A percentile compares a stretch with the other conserved stretches of the same genome.
Evolutionary conservation across 495 filamentous ascomycete species (phyloP).

Genomic region (Penicillium paxilli): DNA sequence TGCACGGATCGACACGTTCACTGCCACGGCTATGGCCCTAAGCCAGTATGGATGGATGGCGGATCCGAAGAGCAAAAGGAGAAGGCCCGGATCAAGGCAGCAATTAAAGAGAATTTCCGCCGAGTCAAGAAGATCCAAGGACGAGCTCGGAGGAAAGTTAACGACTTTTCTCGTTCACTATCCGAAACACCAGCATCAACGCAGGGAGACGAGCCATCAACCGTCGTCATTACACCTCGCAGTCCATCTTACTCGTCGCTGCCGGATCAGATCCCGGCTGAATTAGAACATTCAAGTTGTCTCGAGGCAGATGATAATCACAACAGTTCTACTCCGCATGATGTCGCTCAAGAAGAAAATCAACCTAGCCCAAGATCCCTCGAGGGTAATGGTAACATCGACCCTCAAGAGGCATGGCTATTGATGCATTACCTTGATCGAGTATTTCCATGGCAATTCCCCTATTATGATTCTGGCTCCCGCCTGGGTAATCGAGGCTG

Average conservation of each 20-base stretch:
- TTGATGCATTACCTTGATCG: constrained; percentile 20
- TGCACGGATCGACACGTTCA: constrained; percentile 10
- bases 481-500: constrained; percentile 5
- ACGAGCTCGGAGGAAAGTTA: constrained; percentile 2
- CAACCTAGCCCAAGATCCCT: neutral
- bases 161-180: neutral
- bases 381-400: neutral
- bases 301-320: neutral
- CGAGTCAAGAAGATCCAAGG: constrained; percentile 3
- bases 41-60: constrained; percentile 17
- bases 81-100: constrained; percentile 1
- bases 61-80: constrained; percentile 1
- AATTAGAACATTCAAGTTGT: neutral
- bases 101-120: constrained; percentile 6
- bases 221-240: neutral
- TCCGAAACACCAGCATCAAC: neutral
- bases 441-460: constrained; percentile 13
- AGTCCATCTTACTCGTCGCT: neutral
- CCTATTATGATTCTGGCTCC: constrained; percentile 1
- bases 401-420: constrained; percentile 10
- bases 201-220: neutral
- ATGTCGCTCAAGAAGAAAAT: neutral
- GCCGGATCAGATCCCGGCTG: neutral
- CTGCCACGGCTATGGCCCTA: constrained; percentile 18
- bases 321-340: neutral